Base-by-base conservation (phyloP, 2,329 filamentous ascomycete genomes). In the Fonsecaea pugnacius region DNA sequence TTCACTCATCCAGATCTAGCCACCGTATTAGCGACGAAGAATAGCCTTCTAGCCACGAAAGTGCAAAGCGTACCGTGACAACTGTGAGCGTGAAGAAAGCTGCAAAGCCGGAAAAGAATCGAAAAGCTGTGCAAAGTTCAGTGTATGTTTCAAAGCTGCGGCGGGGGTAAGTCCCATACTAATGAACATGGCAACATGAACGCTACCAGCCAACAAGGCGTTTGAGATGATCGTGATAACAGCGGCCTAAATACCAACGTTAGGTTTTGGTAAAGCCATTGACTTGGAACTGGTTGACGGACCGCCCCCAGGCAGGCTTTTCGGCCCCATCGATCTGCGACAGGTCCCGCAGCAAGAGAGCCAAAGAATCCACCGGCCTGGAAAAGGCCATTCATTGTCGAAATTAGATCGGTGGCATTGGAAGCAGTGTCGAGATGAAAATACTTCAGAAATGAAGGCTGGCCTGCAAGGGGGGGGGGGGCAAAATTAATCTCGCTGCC, bases 351-450 rank as follows among this genome's bases (percentile, higher is more conserved):
- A 16, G 40, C 16, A 8, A 46, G n/a, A 21, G 40, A 6, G 40
- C 40, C 40, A 9, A 46, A 7, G 12, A 46, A 14, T 46, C n/a
- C 40, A 32, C 50, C 50, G n/a, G 50, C 50, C 24, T 30, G 32
- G 24, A 52, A 52, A 14, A 52, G 24, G 50, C 50, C 50, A 33
- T 52, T 52, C 24, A 52, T 52, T 10, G 50, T 30, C 2, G 50
- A 52, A 18, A 52, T 52, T 10, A 52, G 24, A 18, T 52, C 50
- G 12, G 50, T 52, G 6, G 16, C 50, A 8, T 52, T 32, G 50
- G 50, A 21, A 14, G 9, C 9, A 14, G 50, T 52, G 24, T 30
- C 50, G 12, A 52, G 50, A 5, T 52, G 24, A 52, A 52, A 52
- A 10, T 52, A 52, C 12, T n/a, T 21, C 12, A 32, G 12, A 12